Base-by-base conservation (phyloP, 2,329 filamentous ascomycete species). In the Trichoderma semiorbis region DNA sequence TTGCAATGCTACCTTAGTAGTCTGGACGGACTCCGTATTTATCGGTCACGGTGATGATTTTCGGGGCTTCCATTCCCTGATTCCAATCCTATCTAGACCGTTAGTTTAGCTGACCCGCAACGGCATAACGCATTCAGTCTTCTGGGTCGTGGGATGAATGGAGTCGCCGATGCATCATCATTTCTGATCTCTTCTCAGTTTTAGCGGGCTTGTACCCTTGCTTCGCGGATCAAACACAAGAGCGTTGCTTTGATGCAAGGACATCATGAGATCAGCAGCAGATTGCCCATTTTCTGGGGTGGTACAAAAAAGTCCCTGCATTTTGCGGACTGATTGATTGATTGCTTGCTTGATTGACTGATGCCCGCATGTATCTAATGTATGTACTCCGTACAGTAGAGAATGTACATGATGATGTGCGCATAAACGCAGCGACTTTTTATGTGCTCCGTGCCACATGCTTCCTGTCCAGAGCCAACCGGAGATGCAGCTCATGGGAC, bases 401-500 rank as follows among this genome's bases (percentile, higher is more conserved):
- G n/a, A 0, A 24, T 53, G 21, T 53, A 53, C 47, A 53, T 50
- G 47, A 65, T 39, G 39, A 50, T 32, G 28, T 34, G 16, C 30
- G 57, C 57, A 60, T 60, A 32, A 60, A 60, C 21, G 43, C 43
- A 50, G 43, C 43, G 43, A n/a, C n/a, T 50, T 50, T 50, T n/a
- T 50, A 21, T 50, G 43, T 50, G 43, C 43, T 60, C 47, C 24
- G 30, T 62, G 32, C 58, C 58, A 26, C 58, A 62, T 62, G 58
- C 34, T 24, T 14, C 26, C 21, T 21, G 61, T 47, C 36, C 61
- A 63, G n/a, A 43, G 21, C 62, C 53, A 63, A 67, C 69, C 58
- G 53, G 47, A 65, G 64, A 57, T 36, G 55, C 50, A 70, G 58
- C 61, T 24, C 57, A 26, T 30, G 30, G 69, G 62, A 74, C 75